Percentiles rank a stretch among this genome's conserved stretches.
phyloP scores from a whole-genome alignment of 352 stramenopile genomes.

The Globisporangium rhizosaccharum region DNA sequence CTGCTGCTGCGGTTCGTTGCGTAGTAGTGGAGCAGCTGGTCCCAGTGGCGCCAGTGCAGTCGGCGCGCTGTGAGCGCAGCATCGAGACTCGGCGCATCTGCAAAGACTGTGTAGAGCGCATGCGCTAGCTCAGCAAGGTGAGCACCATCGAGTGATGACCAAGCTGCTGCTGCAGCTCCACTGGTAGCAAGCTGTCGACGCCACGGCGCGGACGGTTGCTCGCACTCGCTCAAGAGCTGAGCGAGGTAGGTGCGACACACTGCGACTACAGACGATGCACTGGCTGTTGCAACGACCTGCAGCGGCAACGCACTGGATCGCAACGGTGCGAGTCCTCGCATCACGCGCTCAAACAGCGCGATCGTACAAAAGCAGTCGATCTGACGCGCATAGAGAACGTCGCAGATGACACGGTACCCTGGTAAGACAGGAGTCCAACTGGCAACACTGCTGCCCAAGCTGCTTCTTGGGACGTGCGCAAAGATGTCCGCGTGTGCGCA shows the following conservation, averaged over 20 bases:
- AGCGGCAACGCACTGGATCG: neutral
- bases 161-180: neutral
- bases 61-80: neutral
- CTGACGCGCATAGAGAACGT: slow-evolving; percentile 2
- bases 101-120: slow-evolving; percentile 14
- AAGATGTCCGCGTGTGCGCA: slow-evolving; percentile 35
- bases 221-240: slow-evolving; percentile 7
- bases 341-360: slow-evolving; percentile 1
- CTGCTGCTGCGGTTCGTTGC: neutral
- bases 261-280: neutral
- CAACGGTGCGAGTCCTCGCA: neutral
- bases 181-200: neutral
- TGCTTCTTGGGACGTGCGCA: neutral
- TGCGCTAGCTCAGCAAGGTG: slow-evolving; percentile 12
- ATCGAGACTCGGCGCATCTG: slow-evolving; percentile 2
- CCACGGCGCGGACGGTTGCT: neutral
- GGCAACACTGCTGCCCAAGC: too few relatives aligned
- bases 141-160: slow-evolving; percentile 4
- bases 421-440: slow-evolving; percentile 1
- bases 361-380: slow-evolving; percentile 1
- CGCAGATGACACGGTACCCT: slow-evolving; percentile 18
- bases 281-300: neutral
- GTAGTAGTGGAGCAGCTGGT: slow-evolving; percentile 7
- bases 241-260: slow-evolving; percentile 9
- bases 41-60: slow-evolving; percentile 4